A percentile compares a stretch with the other conserved stretches of the same genome.
These are phyloP conservation scores for Ajuga chamaepitys DNA, from an alignment of 257 asterid species.

Conservation along the genomic window DNA sequence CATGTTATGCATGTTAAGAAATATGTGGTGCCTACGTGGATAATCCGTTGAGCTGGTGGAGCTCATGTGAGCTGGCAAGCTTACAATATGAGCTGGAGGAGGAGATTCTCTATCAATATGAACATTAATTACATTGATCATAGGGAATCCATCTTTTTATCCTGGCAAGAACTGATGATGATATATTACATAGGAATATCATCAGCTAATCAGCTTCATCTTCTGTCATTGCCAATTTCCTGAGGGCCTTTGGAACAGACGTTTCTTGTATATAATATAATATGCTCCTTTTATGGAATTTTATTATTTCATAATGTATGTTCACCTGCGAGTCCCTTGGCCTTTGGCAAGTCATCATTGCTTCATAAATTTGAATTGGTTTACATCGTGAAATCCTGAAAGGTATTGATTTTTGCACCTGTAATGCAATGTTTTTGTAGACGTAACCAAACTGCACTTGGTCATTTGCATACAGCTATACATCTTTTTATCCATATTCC, in stretches of 20 bases:
- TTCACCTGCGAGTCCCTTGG: background rate
- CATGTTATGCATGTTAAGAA: too few relatives aligned
- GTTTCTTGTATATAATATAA: background rate
- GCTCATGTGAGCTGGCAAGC: too few relatives aligned
- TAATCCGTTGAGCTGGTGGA: too few relatives aligned
- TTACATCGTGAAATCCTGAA: background rate
- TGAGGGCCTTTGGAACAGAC: background rate
- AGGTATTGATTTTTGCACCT: background rate
- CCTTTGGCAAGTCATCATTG: background rate
- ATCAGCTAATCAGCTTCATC: too few relatives aligned
- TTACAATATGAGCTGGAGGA: too few relatives aligned
- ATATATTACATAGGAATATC: background rate
- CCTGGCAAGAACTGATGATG: background rate
- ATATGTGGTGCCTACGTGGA: too few relatives aligned
- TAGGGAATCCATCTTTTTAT: background rate
- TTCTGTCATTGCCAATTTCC: too few relatives aligned
- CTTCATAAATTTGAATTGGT: background rate
- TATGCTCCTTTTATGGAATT: background rate
- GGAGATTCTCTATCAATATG: too few relatives aligned
- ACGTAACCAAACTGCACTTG: background rate
- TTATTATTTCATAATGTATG: background rate
- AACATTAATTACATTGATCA: background rate
- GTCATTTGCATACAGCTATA: background rate
- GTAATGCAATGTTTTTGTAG: background rate
- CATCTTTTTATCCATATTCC: background rate